A percentile compares a stretch with the other conserved stretches of the same genome.
These are phyloP conservation scores for Citrullus mucosospermus DNA, from an alignment of 306 rosid genomes.

Conservation along the genomic window DNA sequence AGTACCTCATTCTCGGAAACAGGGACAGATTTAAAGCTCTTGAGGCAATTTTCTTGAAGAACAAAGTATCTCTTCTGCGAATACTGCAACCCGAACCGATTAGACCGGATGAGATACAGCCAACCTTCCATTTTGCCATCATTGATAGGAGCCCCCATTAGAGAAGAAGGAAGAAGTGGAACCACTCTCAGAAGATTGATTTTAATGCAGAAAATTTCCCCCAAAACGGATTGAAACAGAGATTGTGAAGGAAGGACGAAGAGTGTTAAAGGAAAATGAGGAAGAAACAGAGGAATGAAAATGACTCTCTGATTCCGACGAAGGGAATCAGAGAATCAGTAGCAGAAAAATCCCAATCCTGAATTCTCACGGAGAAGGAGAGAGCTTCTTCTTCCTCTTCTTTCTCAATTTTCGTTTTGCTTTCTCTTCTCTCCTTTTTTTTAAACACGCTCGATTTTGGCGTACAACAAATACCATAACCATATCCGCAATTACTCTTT, in stretches of 20 bases:
- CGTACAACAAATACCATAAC: constrained; percentile 9
- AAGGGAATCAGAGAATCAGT: constrained; percentile 67
- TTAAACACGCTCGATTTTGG: constrained; percentile 20
- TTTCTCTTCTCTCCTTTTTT: constrained; percentile 34
- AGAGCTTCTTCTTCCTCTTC: not conserved
- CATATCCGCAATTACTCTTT: constrained; percentile 2
- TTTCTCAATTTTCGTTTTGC: constrained; percentile 1
- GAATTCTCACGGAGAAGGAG: constrained; percentile 10
- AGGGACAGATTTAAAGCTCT: constrained; percentile 50
- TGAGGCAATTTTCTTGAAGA: constrained; percentile 49
- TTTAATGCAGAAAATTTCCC: not conserved
- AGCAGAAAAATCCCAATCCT: constrained; percentile 11
- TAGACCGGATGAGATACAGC: constrained; percentile 55
- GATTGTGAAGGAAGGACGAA: not conserved
- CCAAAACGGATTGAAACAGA: not conserved
- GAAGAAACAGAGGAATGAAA: not conserved
- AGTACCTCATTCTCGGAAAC: constrained; percentile 39
- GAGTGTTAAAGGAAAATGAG: not conserved
- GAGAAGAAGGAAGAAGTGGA: not conserved
- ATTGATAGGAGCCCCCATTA: constrained; percentile 26
- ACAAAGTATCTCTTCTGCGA: constrained; percentile 55
- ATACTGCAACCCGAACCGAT: constrained; percentile 45
- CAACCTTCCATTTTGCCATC: constrained; percentile 75
- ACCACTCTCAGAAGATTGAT: not conserved
- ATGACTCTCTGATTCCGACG: constrained; percentile 52